Evolutionary conservation across 805 yeast species (phyloP).

Genomic region (Deakozyma indianensis): DNA sequence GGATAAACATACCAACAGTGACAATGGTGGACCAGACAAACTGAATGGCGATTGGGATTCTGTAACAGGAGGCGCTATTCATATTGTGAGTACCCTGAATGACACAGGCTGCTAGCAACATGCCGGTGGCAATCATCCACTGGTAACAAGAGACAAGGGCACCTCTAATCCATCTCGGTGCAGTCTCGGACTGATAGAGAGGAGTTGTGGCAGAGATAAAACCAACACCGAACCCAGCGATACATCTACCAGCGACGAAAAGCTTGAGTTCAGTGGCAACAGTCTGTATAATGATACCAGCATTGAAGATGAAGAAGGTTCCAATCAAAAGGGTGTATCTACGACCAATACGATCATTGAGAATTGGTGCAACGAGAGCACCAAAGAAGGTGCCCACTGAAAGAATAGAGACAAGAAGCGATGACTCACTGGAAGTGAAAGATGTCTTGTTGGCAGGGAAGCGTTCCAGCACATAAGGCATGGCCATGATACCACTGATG

Average conservation of each 20-base stretch:
- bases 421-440: conserved; percentile 15
- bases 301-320: conserved; percentile 34
- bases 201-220: conserved; percentile 29
- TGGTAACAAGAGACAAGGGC: too few species aligned
- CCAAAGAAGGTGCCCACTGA: conserved; percentile 30
- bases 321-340: conserved; percentile 41
- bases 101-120: conserved; percentile 35
- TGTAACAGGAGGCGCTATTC: conserved; percentile 42
- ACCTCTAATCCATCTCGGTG: too few species aligned
- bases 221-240: conserved; percentile 21
- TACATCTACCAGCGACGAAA: conserved; percentile 50
- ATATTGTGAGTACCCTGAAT: conserved; percentile 20
- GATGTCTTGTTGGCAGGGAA: conserved; percentile 6
- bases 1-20: conserved; percentile 42
- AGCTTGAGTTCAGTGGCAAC: conserved; percentile 45
- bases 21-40: conserved; percentile 54
- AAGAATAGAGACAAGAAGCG: conserved; percentile 22
- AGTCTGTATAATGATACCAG: conserved; percentile 66
- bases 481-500: conserved; percentile 50
- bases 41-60: conserved; percentile 64
- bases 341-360: too few species aligned
- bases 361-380: conserved; percentile 37
- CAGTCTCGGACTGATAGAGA: too few species aligned
- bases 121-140: conserved; percentile 61
- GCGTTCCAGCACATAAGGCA: too few species aligned